Conservation (phyloP, 2,329 filamentous ascomycete species). For the Penicillium expansum region DNA sequence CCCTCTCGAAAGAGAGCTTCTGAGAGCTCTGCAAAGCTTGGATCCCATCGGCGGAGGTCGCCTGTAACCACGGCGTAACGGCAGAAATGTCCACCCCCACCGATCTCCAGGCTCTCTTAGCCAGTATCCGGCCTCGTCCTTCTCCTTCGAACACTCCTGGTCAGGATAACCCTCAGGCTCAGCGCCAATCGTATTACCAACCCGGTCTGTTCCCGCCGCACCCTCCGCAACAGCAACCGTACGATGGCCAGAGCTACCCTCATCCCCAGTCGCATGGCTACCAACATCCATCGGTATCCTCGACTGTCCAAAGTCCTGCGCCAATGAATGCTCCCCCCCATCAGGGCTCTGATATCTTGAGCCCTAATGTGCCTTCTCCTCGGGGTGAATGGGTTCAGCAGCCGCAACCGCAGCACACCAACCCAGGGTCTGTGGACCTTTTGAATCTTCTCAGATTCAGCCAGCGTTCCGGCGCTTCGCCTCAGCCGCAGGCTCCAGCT, state of each 20-base stretch:
- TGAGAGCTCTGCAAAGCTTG: constrained; percentile 28
- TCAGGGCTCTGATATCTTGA: constrained; percentile 58
- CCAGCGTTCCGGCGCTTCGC: constrained; percentile 39
- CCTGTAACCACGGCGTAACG: constrained; percentile 30
- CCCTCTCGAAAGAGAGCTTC: constrained; percentile 37
- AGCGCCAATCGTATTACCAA: constrained; percentile 29
- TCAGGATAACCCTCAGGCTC: constrained; percentile 30
- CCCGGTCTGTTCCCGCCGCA: constrained; percentile 33
- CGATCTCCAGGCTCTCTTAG: constrained; percentile 48
- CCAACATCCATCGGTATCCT: constrained; percentile 57
- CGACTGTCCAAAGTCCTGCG: constrained; percentile 57
- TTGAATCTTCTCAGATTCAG: constrained; percentile 66
- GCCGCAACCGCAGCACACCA: constrained; percentile 38
- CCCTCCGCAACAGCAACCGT: constrained; percentile 28
- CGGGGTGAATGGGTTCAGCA: constrained; percentile 43
- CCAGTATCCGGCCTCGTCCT: constrained; percentile 45
- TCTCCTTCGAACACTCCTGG: constrained; percentile 32
- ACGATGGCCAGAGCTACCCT: constrained; percentile 34
- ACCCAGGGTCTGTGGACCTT: constrained; percentile 54
- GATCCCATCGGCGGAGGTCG: constrained; percentile 29
- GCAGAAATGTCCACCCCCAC: constrained; percentile 49
- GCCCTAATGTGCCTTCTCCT: constrained; percentile 51
- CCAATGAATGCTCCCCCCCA: constrained; percentile 54
- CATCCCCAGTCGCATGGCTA: constrained; percentile 43
- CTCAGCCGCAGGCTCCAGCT: constrained; percentile 31